Evolutionary conservation across 164 flowering plant genomes (phyloP).

Genomic region (Piper longum): DNA sequence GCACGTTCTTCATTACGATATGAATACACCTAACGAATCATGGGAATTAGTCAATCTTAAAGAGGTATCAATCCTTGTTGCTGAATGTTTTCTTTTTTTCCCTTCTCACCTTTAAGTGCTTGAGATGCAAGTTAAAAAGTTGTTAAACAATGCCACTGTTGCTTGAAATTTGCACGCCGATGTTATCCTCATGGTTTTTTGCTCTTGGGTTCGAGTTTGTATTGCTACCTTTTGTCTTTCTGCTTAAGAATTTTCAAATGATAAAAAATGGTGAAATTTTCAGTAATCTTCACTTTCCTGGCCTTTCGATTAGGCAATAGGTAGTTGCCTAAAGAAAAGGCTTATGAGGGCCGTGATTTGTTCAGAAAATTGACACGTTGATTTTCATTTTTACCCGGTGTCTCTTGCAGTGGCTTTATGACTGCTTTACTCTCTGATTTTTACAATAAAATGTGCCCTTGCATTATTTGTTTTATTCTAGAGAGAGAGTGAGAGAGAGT

Average conservation of each 20-base stretch:
- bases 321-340: too few species aligned
- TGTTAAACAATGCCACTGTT: background rate
- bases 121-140: background rate
- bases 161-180: background rate
- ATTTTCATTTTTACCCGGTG: too few species aligned
- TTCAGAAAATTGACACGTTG: too few species aligned
- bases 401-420: too few species aligned
- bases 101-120: background rate
- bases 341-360: background rate
- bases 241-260: too few species aligned
- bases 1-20: conserved; percentile 43
- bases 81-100: background rate
- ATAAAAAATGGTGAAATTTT: too few species aligned
- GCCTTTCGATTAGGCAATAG: too few species aligned
- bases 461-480: background rate
- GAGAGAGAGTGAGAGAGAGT: too few species aligned
- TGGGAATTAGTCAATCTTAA: conserved; percentile 48
- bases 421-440: background rate
- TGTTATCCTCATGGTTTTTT: too few species aligned
- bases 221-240: too few species aligned
- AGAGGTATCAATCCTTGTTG: conserved; percentile 20
- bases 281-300: too few species aligned
- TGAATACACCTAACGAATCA: conserved; percentile 29
- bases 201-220: too few species aligned
- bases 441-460: background rate